Evolutionary conservation across 2,329 filamentous ascomycete genomes (phyloP).

Genomic region (Drechmeria coniospora): DNA sequence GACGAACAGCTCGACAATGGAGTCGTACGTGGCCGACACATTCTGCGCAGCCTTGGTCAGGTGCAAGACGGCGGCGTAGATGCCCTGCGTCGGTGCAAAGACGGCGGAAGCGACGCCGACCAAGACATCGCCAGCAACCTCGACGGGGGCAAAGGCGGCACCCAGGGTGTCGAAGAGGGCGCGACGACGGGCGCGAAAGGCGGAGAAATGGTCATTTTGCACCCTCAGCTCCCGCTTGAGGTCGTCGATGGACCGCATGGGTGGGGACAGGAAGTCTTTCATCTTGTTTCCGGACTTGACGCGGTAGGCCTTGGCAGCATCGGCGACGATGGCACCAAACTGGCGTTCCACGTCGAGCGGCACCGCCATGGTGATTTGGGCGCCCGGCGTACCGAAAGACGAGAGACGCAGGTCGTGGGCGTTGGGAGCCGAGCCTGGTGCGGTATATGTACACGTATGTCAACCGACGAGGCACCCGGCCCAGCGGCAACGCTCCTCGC

Average conservation of each 20-base stretch:
- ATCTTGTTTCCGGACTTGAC: slow-evolving; percentile 14
- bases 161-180: slow-evolving; percentile 18
- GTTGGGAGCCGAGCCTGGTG: too few species aligned
- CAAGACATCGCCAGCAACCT: slow-evolving; percentile 22
- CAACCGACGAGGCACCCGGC: too few species aligned
- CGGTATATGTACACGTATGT: too few species aligned
- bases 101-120: slow-evolving; percentile 19
- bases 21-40: slow-evolving; percentile 28
- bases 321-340: slow-evolving; percentile 16
- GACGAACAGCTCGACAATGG: slow-evolving; percentile 27
- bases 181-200: slow-evolving; percentile 20
- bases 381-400: too few species aligned
- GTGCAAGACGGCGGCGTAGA: slow-evolving; percentile 27
- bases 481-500: too few species aligned
- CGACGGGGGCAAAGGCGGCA: slow-evolving; percentile 19
- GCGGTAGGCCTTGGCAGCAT: slow-evolving; percentile 18
- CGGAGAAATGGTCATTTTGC: slow-evolving; percentile 19
- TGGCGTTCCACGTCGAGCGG: slow-evolving; percentile 3
- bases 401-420: too few species aligned
- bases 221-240: slow-evolving; percentile 15
- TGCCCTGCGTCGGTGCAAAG: slow-evolving; percentile 24
- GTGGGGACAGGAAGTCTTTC: slow-evolving; percentile 16
- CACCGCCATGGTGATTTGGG: not conserved
- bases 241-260: slow-evolving; percentile 17
- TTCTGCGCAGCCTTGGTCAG: slow-evolving; percentile 27